Percentiles rank a stretch among this genome's conserved stretches.
Conservation (phyloP, 2,329 filamentous ascomycete species). For the Penicillium oxalicum region DNA sequence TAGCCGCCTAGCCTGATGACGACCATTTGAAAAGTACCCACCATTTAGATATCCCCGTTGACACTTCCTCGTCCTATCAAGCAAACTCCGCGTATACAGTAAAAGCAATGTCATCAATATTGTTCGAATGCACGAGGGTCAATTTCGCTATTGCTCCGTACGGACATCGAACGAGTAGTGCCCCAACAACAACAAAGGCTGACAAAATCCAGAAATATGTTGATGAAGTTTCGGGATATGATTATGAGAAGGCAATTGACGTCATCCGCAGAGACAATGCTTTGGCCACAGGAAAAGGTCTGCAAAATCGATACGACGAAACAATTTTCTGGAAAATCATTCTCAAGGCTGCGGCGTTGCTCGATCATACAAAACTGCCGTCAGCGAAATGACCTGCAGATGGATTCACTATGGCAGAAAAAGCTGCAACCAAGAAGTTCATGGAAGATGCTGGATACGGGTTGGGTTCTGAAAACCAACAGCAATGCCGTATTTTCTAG, state of each 20-base stretch:
- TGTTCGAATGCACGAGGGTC: not conserved
- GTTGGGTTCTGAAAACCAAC: constrained; percentile 9
- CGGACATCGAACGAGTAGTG: not conserved
- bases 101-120: not conserved
- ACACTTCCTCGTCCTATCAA: not conserved
- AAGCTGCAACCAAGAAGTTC: constrained; percentile 12
- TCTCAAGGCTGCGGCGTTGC: constrained; percentile 8
- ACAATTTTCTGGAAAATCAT: constrained; percentile 14
- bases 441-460: constrained; percentile 12
- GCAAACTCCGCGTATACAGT: not conserved
- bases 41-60: not conserved
- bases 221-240: not conserved
- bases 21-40: not conserved
- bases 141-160: not conserved
- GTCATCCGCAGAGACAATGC: constrained; percentile 5
- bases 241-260: constrained; percentile 4
- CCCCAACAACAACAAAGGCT: not conserved
- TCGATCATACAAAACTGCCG: constrained; percentile 11
- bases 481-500: constrained; percentile 14
- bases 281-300: not conserved
- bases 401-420: constrained; percentile 15
- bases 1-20: not conserved
- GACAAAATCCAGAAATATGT: constrained; percentile 4
- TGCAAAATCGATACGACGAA: constrained; percentile 10
- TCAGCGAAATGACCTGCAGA: constrained; percentile 9